A percentile compares a stretch with the other conserved stretches of the same genome.
These are phyloP conservation scores for Venturiaceae sp. DNA, from an alignment of 2,329 filamentous ascomycete species.

Conservation along the genomic window DNA sequence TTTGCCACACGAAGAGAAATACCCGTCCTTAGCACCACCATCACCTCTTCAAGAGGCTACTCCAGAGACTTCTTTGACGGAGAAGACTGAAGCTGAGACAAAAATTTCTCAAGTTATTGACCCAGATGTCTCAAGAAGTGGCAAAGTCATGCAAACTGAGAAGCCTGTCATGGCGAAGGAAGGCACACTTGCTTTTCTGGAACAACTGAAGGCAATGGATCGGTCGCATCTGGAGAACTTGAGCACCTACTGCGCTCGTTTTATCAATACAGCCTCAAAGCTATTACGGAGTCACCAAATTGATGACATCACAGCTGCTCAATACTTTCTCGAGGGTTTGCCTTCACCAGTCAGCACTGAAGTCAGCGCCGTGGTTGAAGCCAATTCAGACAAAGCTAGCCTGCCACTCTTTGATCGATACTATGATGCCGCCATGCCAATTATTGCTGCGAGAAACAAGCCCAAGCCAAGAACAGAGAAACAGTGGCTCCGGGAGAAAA, in stretches of 20 bases:
- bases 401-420: background rate
- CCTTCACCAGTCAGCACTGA: background rate
- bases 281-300: background rate
- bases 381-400: background rate
- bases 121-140: background rate
- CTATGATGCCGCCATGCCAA: slow-evolving; percentile 2
- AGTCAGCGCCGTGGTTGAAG: background rate
- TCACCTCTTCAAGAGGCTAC: background rate
- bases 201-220: slow-evolving; percentile 1
- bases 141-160: slow-evolving; percentile 1
- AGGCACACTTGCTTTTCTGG: background rate
- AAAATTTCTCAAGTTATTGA: background rate
- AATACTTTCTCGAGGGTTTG: slow-evolving; percentile 3
- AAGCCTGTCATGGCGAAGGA: background rate
- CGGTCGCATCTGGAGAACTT: slow-evolving; percentile 4
- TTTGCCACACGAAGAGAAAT: slow-evolving; percentile 36
- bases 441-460: background rate
- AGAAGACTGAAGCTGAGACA: background rate
- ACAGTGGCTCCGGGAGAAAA: slow-evolving; percentile 35
- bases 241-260: background rate
- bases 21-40: slow-evolving; percentile 14
- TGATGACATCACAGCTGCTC: background rate
- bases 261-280: slow-evolving; percentile 4
- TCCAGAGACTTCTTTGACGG: background rate
- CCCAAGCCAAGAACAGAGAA: background rate